phyloP scores from a whole-genome alignment of 495 filamentous ascomycete genomes.

The Penicillium riverlandense region DNA sequence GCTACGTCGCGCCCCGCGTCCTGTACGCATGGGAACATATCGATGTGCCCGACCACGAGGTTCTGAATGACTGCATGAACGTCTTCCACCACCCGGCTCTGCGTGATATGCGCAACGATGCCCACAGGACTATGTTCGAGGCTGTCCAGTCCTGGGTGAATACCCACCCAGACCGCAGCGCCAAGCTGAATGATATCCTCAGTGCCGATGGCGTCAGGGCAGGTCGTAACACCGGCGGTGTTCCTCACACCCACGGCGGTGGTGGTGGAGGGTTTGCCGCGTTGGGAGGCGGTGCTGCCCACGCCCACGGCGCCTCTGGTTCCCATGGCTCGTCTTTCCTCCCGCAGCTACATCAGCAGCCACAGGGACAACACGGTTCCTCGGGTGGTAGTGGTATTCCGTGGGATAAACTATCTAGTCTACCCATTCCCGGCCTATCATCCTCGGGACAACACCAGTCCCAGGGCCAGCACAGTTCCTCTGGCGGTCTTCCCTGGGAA shows the following conservation, averaged over 20 bases:
- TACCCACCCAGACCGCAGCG: slow-evolving; percentile 53
- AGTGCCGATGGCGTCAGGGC: slow-evolving; percentile 71
- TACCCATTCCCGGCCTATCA: slow-evolving; percentile 38
- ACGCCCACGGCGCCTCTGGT: slow-evolving; percentile 2
- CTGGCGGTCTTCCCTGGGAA: too few species aligned
- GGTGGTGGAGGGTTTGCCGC: slow-evolving; percentile 19
- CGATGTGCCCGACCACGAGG: slow-evolving; percentile 67
- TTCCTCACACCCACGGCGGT: slow-evolving; percentile 28
- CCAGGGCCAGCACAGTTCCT: too few species aligned
- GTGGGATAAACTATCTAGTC: slow-evolving; percentile 29
- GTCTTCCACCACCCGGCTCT: slow-evolving; percentile 88
- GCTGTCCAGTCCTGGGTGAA: slow-evolving; percentile 72
- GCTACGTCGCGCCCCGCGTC: slow-evolving; percentile 80
- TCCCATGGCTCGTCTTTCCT: slow-evolving; percentile 11
- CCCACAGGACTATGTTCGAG: slow-evolving; percentile 80
- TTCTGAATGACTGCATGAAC: slow-evolving; percentile 65
- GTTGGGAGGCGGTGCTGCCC: slow-evolving; percentile 11
- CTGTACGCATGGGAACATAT: slow-evolving; percentile 88
- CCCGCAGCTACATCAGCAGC: slow-evolving; percentile 12
- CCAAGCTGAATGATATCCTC: slow-evolving; percentile 59
- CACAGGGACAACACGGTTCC: slow-evolving; percentile 12
- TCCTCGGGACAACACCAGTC: too few species aligned
- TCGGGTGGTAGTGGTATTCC: slow-evolving; percentile 9
- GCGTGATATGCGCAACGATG: slow-evolving; percentile 61
- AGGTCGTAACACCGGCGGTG: slow-evolving; percentile 64